Percentiles rank a stretch among this genome's conserved stretches.
Evolutionary conservation across 345 rosid genomes (phyloP).

Genomic region (Salix caprea): DNA sequence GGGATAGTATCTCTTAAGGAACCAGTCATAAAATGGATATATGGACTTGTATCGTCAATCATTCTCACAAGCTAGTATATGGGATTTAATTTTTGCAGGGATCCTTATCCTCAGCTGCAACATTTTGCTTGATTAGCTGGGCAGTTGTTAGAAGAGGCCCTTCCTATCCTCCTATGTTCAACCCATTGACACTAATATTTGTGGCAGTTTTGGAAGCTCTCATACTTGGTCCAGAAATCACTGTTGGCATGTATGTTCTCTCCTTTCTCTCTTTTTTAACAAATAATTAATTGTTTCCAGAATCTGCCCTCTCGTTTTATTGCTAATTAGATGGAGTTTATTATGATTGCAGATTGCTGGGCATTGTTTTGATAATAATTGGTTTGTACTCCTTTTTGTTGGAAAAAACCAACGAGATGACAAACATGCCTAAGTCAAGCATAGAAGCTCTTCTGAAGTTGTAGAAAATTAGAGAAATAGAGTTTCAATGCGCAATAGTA

Average conservation of each 20-base stretch:
- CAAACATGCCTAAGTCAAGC: not conserved
- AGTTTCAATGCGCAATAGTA: no score
- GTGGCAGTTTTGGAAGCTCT: conserved; percentile 15
- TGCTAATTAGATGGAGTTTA: not conserved
- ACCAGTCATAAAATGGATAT: no score
- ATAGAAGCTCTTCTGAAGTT: no score
- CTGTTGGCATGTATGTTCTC: conserved; percentile 32
- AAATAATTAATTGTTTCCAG: not conserved
- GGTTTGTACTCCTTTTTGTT: conserved; percentile 43
- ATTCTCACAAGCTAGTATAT: not conserved
- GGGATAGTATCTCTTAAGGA: no score
- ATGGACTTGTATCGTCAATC: no score
- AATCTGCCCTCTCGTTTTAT: not conserved
- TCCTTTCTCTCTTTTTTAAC: not conserved
- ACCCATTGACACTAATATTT: not conserved
- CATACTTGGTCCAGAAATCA: conserved; percentile 29
- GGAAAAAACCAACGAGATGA: conserved; percentile 32
- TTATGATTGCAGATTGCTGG: conserved; percentile 27
- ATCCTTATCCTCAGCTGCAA: conserved; percentile 35
- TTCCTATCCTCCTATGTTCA: conserved; percentile 52
- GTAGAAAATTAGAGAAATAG: no score
- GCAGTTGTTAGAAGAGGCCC: conserved; percentile 43
- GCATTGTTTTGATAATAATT: conserved; percentile 30
- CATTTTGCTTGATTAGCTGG: conserved; percentile 35
- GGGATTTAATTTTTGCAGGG: conserved; percentile 27